Percentiles rank a stretch among this genome's conserved stretches.
Evolutionary conservation across 2,329 filamentous ascomycete species (phyloP).

Genomic region (Pseudocercospora macadamiae): DNA sequence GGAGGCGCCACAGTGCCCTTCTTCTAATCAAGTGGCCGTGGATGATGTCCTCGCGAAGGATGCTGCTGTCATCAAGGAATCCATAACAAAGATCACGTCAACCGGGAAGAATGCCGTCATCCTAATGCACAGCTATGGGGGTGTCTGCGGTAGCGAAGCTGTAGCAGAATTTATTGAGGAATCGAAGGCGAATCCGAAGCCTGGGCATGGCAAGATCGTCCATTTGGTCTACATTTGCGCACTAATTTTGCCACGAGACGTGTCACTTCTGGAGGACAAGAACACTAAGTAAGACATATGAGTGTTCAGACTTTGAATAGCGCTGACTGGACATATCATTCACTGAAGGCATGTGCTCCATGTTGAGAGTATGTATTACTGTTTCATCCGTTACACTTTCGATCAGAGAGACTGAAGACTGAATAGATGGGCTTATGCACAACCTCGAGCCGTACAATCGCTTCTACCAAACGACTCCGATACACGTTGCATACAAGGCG

Average conservation of each 20-base stretch:
- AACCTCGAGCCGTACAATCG: slow-evolving; percentile 14
- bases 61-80: slow-evolving; percentile 6
- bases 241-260: slow-evolving; percentile 11
- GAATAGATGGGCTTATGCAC: slow-evolving; percentile 10
- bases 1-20: slow-evolving; percentile 7
- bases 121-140: slow-evolving; percentile 39
- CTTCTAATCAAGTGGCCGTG: slow-evolving; percentile 5
- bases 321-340: neutral
- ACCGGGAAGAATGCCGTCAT: slow-evolving; percentile 32
- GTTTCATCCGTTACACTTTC: neutral
- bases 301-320: neutral
- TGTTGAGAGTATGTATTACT: neutral
- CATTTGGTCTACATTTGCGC: slow-evolving; percentile 20
- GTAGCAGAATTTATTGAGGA: slow-evolving; percentile 20
- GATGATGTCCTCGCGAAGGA: slow-evolving; percentile 11
- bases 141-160: slow-evolving; percentile 34
- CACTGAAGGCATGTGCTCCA: neutral
- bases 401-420: neutral
- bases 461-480: slow-evolving; percentile 15
- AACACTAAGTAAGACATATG: slow-evolving; percentile 1
- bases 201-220: slow-evolving; percentile 9
- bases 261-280: neutral
- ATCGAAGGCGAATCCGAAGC: neutral
- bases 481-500: slow-evolving; percentile 2
- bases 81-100: slow-evolving; percentile 25